phyloP scores from a whole-genome alignment of 1,139 yeast genomes.

The Starmera stellimalicola region DNA sequence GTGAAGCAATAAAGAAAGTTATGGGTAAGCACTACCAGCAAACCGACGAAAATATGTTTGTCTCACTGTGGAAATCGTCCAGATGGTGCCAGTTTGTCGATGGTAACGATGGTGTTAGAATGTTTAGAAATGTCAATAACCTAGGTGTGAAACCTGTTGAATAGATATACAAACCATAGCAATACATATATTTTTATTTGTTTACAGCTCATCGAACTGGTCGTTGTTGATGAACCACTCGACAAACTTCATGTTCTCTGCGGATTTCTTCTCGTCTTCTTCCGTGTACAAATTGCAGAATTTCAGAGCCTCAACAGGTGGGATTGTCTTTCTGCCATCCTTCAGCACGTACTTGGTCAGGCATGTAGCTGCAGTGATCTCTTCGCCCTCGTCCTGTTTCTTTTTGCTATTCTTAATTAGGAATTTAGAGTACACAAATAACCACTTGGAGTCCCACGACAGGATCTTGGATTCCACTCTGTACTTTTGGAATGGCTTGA shows the following conservation, averaged over 20 bases:
- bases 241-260: constrained; percentile 27
- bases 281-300: constrained; percentile 49
- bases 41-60: constrained; percentile 65
- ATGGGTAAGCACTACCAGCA: constrained; percentile 73
- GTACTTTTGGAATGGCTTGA: constrained; percentile 56
- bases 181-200: background rate
- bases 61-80: constrained; percentile 58
- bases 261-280: constrained; percentile 35
- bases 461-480: constrained; percentile 48
- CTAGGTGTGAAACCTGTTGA: constrained; percentile 29
- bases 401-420: too few species aligned
- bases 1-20: constrained; percentile 68
- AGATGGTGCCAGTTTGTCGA: constrained; percentile 80
- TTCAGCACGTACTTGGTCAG: constrained; percentile 77
- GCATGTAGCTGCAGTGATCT: constrained; percentile 43
- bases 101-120: constrained; percentile 66
- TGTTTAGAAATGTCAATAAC: constrained; percentile 67
- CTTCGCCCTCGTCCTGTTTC: constrained; percentile 23
- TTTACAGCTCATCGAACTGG: constrained; percentile 14
- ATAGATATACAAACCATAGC: constrained; percentile 1
- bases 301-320: constrained; percentile 50
- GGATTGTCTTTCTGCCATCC: constrained; percentile 59
- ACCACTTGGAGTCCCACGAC: constrained; percentile 88
- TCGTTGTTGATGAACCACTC: constrained; percentile 26
- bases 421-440: constrained; percentile 61